A percentile compares a stretch with the other conserved stretches of the same genome.
These are phyloP conservation scores for Aspergillus nidulans DNA, from an alignment of 495 filamentous ascomycete genomes.

Conservation along the genomic window DNA sequence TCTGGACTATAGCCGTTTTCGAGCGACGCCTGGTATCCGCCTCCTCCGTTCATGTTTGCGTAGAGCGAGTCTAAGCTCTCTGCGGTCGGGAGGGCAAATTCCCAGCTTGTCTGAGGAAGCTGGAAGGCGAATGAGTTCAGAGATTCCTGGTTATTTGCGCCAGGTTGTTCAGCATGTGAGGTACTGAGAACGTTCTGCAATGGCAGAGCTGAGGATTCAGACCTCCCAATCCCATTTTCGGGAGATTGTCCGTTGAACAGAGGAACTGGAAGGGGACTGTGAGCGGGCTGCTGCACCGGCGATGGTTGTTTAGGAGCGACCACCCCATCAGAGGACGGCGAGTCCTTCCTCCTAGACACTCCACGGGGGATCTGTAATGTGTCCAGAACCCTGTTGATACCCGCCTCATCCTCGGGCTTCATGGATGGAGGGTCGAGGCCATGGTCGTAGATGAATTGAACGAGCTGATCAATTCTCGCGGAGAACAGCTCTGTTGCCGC, in stretches of 20 bases:
- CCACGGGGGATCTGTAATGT: conserved; percentile 41
- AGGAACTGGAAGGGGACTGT: conserved; percentile 15
- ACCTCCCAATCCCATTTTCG: conserved; percentile 6
- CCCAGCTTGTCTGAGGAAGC: conserved; percentile 34
- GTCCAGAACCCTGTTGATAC: conserved; percentile 42
- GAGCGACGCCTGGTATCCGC: conserved; percentile 13
- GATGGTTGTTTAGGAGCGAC: neutral
- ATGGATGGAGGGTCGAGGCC: conserved; percentile 40
- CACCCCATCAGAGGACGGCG: neutral
- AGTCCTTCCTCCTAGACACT: conserved; percentile 13
- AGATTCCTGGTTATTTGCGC: conserved; percentile 13
- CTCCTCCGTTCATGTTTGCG: conserved; percentile 29
- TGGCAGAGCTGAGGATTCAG: conserved; percentile 6
- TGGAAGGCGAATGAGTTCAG: conserved; percentile 24
- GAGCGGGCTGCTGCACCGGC: conserved; percentile 13
- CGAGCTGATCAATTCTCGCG: conserved; percentile 42
- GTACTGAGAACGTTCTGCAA: conserved; percentile 15
- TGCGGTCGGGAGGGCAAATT: conserved; percentile 40
- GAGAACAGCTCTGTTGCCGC: conserved; percentile 47
- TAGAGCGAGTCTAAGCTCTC: conserved; percentile 41
- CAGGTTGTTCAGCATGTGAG: conserved; percentile 12
- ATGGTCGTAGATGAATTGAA: conserved; percentile 42
- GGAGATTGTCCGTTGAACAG: conserved; percentile 13
- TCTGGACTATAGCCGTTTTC: conserved; percentile 29
- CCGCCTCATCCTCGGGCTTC: conserved; percentile 42